Conservation (phyloP, 352 stramenopile genomes). For the Phytopythium helicoides region DNA sequence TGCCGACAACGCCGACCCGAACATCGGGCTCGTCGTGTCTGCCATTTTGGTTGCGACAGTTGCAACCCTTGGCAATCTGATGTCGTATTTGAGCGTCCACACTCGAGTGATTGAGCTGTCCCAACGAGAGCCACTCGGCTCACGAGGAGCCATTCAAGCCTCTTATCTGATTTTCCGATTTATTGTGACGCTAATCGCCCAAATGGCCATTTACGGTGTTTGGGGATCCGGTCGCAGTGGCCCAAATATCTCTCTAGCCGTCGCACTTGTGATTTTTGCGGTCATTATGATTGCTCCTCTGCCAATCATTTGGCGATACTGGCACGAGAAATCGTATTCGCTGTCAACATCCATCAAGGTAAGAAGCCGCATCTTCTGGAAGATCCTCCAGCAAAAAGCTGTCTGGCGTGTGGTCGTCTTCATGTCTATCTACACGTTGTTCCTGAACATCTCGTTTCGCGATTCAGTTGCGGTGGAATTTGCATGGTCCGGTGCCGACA, state of each 20-base stretch:
- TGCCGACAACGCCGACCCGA: conserved; percentile 10
- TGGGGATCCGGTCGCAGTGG: conserved; percentile 8
- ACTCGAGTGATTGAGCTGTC: conserved; percentile 44
- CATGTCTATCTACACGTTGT: conserved; percentile 40
- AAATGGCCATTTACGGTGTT: conserved; percentile 16
- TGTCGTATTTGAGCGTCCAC: conserved; percentile 32
- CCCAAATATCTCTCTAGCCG: conserved; percentile 11
- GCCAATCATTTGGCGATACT: conserved; percentile 34
- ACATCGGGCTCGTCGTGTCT: conserved; percentile 10
- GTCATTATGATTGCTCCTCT: conserved; percentile 27
- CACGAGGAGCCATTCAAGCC: conserved; percentile 31
- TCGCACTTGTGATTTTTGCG: conserved; percentile 24
- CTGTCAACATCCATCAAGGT: conserved; percentile 37
- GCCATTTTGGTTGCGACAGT: conserved; percentile 25
- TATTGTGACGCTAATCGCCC: conserved; percentile 16
- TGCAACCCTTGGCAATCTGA: conserved; percentile 25
- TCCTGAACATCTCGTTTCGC: conserved; percentile 32
- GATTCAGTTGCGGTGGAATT: conserved; percentile 18
- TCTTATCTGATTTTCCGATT: conserved; percentile 38
- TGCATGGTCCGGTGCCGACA: conserved; percentile 20
- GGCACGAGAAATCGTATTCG: conserved; percentile 42
- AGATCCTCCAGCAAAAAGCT: conserved; percentile 53
- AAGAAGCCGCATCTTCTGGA: conserved; percentile 38
- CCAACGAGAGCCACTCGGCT: conserved; percentile 33
- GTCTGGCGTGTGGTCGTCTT: conserved; percentile 45